Conservation (phyloP, 345 rosid genomes). For the Carallia brachiata region DNA sequence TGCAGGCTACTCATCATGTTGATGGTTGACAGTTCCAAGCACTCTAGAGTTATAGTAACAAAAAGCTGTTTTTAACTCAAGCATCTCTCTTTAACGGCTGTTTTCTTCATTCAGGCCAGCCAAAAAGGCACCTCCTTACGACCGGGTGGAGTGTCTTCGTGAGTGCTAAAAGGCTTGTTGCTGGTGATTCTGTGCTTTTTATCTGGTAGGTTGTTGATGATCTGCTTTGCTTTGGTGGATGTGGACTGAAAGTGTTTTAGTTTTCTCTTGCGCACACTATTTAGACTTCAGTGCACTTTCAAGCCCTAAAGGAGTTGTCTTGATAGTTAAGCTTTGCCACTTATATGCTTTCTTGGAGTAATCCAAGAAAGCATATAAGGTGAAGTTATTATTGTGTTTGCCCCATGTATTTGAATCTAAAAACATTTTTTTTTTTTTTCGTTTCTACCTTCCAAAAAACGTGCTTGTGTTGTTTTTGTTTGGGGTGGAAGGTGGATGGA, state of each 20-base stretch:
- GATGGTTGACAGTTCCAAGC: neutral
- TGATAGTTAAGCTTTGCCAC: neutral
- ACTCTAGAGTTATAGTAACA: neutral
- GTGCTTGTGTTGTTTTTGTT: neutral
- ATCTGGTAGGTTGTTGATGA: conserved; percentile 63
- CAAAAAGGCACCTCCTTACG: conserved; percentile 96
- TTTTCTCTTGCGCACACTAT: neutral
- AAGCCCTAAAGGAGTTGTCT: neutral
- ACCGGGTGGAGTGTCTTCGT: conserved; percentile 99
- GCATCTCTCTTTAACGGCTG: neutral
- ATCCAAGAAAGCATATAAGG: neutral
- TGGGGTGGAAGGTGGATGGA: neutral
- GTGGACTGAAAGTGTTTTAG: neutral
- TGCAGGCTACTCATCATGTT: neutral
- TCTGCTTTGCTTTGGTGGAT: neutral
- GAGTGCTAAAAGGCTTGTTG: conserved; percentile 93
- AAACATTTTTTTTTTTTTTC: no score
- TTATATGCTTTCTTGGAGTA: neutral
- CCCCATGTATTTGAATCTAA: neutral
- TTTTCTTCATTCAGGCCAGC: conserved; percentile 66
- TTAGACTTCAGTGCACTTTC: neutral
- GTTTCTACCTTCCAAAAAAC: neutral
- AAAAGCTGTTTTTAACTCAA: neutral
- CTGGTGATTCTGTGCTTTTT: conserved; percentile 97
- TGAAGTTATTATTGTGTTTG: neutral